Evolutionary conservation across 305 asterid species (phyloP).

Genomic region (Solanum hybrid): DNA sequence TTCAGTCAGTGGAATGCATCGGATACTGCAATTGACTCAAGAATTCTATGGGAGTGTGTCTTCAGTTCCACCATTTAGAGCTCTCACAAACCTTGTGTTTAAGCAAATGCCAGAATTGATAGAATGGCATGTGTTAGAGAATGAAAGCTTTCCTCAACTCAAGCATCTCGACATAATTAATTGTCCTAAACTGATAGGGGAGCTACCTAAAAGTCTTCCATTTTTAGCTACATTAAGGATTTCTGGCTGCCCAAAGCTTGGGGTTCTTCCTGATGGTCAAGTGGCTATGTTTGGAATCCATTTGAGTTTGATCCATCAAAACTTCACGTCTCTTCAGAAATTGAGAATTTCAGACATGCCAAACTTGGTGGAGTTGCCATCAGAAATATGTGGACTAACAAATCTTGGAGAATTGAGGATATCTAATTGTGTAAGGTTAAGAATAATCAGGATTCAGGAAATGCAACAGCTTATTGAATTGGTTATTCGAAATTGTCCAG

Average conservation of each 20-base stretch:
- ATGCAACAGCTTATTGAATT: not conserved
- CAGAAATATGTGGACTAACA: not conserved
- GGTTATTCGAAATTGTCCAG: slow-evolving; percentile 8
- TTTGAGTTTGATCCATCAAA: not conserved
- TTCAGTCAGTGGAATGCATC: slow-evolving; percentile 28
- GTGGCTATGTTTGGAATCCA: not conserved
- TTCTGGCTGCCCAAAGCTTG: slow-evolving; percentile 23
- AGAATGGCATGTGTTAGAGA: slow-evolving; percentile 25
- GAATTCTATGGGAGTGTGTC: slow-evolving; percentile 23
- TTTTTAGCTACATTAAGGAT: slow-evolving; percentile 25
- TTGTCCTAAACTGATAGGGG: slow-evolving; percentile 26
- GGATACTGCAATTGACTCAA: slow-evolving; percentile 23
- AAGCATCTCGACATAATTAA: slow-evolving; percentile 32
- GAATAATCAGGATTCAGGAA: slow-evolving; percentile 9
- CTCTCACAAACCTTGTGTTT: slow-evolving; percentile 34
- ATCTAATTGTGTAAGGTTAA: slow-evolving; percentile 8
- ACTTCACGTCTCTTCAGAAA: not conserved
- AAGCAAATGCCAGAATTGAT: slow-evolving; percentile 42
- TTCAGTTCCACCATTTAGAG: slow-evolving; percentile 12
- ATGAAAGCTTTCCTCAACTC: slow-evolving; percentile 18
- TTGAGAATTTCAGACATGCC: not conserved
- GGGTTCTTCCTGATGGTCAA: not conserved
- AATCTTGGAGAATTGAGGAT: slow-evolving; percentile 7
- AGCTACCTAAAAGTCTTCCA: slow-evolving; percentile 34
- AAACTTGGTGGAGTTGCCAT: not conserved